Conservation (phyloP, 371 early-diverging fungal species). For the Mortierella sp. region DNA sequence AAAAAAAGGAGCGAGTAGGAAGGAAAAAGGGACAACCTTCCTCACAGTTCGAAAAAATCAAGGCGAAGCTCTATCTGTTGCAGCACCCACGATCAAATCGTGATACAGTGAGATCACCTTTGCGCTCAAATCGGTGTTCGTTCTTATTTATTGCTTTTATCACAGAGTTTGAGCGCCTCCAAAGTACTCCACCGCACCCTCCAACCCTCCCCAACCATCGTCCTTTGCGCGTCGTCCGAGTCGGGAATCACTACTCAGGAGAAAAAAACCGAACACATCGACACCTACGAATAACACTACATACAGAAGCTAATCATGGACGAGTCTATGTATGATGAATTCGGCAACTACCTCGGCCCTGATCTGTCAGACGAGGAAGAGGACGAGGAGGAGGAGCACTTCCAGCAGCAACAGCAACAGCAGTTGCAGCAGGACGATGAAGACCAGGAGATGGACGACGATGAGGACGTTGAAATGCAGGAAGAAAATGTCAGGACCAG, state of each 20-base stretch:
- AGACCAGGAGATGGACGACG: slow-evolving; percentile 60
- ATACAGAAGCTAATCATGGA: slow-evolving; percentile 69
- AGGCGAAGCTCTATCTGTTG: neutral
- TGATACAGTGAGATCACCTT: neutral
- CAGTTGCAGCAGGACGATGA: slow-evolving; percentile 63
- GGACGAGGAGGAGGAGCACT: slow-evolving; percentile 59
- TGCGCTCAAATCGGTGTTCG: neutral
- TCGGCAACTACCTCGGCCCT: slow-evolving; percentile 98
- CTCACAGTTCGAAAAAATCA: neutral
- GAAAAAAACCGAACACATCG: slow-evolving; percentile 6
- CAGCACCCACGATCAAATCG: slow-evolving; percentile 2
- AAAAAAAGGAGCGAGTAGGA: neutral
- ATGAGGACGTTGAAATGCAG: slow-evolving; percentile 36
- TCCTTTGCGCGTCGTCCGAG: slow-evolving; percentile 15
- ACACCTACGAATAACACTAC: neutral
- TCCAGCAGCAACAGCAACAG: slow-evolving; percentile 42
- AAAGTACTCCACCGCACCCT: neutral
- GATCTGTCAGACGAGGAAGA: slow-evolving; percentile 84
- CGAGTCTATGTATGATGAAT: slow-evolving; percentile 93
- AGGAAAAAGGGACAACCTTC: too few species aligned
- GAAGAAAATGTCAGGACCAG: slow-evolving; percentile 43
- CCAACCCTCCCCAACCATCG: neutral
- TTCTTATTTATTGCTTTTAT: neutral
- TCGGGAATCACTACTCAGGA: slow-evolving; percentile 10
- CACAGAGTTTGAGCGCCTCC: slow-evolving; percentile 2